These are phyloP conservation scores for Fistulifera solaris DNA, from an alignment of 108 stramenopile genomes.

Conservation along the genomic window DNA sequence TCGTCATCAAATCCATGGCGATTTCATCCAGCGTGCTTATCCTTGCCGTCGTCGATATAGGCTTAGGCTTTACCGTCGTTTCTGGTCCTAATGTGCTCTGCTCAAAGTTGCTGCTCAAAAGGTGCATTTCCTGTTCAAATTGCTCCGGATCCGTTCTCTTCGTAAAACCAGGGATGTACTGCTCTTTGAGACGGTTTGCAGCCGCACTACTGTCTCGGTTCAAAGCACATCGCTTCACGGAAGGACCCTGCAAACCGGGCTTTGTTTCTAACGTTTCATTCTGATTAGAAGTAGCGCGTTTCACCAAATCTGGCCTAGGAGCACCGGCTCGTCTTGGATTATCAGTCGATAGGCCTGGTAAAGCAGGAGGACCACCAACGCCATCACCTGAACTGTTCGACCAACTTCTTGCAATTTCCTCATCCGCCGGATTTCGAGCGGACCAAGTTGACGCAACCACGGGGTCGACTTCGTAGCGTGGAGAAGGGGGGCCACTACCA, in stretches of 20 bases:
- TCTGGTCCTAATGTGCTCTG: constrained; percentile 14
- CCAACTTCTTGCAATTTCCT: constrained; percentile 2
- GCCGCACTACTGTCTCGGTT: constrained; percentile 62
- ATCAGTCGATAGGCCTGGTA: background rate
- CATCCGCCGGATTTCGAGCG: too few species aligned
- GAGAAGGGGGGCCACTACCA: background rate
- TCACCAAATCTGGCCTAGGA: constrained; percentile 58
- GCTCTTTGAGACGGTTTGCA: constrained; percentile 59
- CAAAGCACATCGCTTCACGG: constrained; percentile 59
- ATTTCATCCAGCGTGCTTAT: constrained; percentile 31
- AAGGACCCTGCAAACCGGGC: constrained; percentile 20
- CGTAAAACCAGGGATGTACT: constrained; percentile 31
- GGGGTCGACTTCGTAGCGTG: constrained; percentile 22
- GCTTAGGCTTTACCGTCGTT: background rate
- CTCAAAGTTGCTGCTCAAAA: constrained; percentile 39
- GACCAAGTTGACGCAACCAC: constrained; percentile 10
- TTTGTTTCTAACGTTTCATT: constrained; percentile 65
- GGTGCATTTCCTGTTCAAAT: constrained; percentile 41
- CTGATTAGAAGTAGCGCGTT: constrained; percentile 78
- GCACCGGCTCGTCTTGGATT: background rate
- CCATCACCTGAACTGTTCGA: constrained; percentile 1
- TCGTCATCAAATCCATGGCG: constrained; percentile 29
- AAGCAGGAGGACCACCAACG: background rate
- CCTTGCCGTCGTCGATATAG: constrained; percentile 2
- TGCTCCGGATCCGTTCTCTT: constrained; percentile 15